phyloP scores from a whole-genome alignment of 2,329 filamentous ascomycete species.

The Macrophomina tecta region DNA sequence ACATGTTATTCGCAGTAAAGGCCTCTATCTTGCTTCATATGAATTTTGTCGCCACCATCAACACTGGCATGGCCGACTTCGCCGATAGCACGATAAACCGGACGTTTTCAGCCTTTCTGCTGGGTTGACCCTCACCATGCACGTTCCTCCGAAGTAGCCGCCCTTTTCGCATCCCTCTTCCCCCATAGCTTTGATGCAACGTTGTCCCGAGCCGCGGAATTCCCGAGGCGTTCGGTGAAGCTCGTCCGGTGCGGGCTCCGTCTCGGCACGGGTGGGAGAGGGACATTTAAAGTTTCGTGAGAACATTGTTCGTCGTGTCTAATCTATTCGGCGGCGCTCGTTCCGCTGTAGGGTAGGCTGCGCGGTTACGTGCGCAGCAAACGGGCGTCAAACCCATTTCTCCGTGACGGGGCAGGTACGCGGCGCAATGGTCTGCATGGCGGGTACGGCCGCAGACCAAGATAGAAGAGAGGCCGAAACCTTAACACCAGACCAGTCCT shows the following conservation, averaged over 20 bases:
- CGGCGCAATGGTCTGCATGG: not conserved
- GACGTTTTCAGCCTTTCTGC: not conserved
- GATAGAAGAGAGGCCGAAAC: not conserved
- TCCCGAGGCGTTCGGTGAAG: not conserved
- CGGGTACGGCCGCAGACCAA: constrained; percentile 7
- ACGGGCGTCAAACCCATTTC: not conserved
- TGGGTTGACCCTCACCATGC: not conserved
- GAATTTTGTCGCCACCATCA: not conserved
- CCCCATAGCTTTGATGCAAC: not conserved
- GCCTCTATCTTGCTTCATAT: too few species aligned
- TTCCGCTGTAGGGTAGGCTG: not conserved
- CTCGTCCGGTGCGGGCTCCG: not conserved
- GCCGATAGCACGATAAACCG: not conserved
- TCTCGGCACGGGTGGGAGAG: not conserved
- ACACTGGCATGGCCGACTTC: not conserved
- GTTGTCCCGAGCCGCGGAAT: not conserved
- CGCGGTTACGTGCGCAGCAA: not conserved
- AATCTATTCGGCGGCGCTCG: not conserved
- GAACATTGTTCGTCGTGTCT: not conserved
- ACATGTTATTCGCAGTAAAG: too few species aligned
- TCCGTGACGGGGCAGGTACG: not conserved
- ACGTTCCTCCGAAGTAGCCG: not conserved
- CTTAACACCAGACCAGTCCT: not conserved
- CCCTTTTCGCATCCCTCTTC: not conserved
- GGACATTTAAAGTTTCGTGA: not conserved